Evolutionary conservation across 768 basidiomycete species (phyloP).

Genomic region (Leccinum uliginosum): DNA sequence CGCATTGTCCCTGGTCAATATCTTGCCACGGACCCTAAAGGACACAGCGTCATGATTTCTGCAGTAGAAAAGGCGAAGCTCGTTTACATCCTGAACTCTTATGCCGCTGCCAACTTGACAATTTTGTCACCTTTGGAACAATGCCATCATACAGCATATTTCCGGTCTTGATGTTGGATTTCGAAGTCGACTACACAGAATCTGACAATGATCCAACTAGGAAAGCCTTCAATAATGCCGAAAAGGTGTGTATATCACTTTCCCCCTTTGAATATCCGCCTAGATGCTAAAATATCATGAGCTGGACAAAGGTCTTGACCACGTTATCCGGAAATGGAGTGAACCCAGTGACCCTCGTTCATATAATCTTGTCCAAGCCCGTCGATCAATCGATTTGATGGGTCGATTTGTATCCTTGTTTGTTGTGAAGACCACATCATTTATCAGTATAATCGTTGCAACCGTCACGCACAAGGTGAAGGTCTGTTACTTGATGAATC

Average conservation of each 20-base stretch:
- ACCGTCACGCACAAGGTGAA: conserved; percentile 99
- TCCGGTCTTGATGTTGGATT: conserved; percentile 97
- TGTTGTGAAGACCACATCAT: conserved; percentile 99
- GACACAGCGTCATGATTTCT: conserved; percentile 90
- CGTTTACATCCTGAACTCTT: conserved; percentile 96
- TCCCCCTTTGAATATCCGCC: conserved; percentile 1
- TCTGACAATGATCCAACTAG: conserved; percentile 95
- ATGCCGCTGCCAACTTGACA: conserved; percentile 94
- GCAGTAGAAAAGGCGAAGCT: conserved; percentile 95
- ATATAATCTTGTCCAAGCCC: conserved; percentile 95
- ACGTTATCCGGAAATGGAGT: conserved; percentile 98
- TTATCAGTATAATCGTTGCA: conserved; percentile 89
- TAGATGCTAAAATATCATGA: conserved; percentile 98
- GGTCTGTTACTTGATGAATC: conserved; percentile 41
- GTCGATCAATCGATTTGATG: conserved; percentile 89
- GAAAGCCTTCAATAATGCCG: conserved; percentile 85
- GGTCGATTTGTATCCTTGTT: conserved; percentile 96
- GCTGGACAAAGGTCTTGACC: conserved; percentile 93
- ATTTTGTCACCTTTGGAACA: conserved; percentile 94
- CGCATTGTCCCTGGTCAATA: conserved; percentile 98
- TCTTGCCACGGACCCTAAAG: conserved; percentile 93
- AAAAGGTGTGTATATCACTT: conserved; percentile 59
- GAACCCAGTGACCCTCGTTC: conserved; percentile 94
- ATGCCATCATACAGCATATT: conserved; percentile 94
- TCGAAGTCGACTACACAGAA: conserved; percentile 96